Conservation (phyloP, 768 basidiomycete genomes). For the Trametopsis cervina region DNA sequence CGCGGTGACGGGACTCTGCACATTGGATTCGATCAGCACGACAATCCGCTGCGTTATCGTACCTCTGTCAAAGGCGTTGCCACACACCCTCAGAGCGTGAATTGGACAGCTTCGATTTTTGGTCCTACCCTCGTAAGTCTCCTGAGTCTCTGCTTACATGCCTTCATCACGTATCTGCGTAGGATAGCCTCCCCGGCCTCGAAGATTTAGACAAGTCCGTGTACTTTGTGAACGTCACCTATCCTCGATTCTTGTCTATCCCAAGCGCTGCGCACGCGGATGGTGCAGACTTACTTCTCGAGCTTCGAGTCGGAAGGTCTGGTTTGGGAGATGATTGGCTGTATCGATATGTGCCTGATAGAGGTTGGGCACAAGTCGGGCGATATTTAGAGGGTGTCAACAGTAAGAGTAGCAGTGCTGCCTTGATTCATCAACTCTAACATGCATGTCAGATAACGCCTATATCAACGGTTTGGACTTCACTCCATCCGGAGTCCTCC, state of each 20-base stretch:
- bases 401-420: constrained; percentile 15
- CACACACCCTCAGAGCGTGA: constrained; percentile 18
- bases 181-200: constrained; percentile 29
- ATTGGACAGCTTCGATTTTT: constrained; percentile 24
- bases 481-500: constrained; percentile 22
- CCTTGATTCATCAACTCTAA: background rate
- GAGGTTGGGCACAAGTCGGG: constrained; percentile 26
- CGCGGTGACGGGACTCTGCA: constrained; percentile 30
- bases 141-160: background rate
- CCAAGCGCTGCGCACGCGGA: constrained; percentile 3
- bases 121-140: constrained; percentile 19
- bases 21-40: constrained; percentile 31
- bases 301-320: constrained; percentile 29
- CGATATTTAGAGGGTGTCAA: constrained; percentile 32
- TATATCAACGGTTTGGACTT: constrained; percentile 34
- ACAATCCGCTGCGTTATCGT: constrained; percentile 29
- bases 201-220: constrained; percentile 24
- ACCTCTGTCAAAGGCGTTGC: constrained; percentile 25
- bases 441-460: constrained; percentile 24
- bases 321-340: constrained; percentile 33
- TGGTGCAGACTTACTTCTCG: constrained; percentile 26
- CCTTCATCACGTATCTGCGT: too few species aligned
- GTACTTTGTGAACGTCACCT: constrained; percentile 31
- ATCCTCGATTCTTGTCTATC: constrained; percentile 26
- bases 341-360: constrained; percentile 26